phyloP scores from a whole-genome alignment of 2,329 filamentous ascomycete genomes.

The Aspergillus quadricinctus region DNA sequence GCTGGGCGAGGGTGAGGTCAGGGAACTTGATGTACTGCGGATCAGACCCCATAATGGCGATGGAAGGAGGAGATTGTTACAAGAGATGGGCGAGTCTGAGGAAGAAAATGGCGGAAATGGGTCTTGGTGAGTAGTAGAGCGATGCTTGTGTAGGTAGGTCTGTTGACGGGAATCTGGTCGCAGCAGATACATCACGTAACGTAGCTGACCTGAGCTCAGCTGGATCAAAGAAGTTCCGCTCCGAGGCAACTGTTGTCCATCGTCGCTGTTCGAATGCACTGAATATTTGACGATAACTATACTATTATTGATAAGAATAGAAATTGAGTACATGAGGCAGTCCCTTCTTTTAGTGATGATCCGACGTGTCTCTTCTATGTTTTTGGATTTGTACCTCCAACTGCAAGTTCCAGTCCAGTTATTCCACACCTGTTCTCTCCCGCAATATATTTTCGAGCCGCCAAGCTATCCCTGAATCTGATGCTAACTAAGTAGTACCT shows the following conservation, averaged over 20 bases:
- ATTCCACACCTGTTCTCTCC: no score
- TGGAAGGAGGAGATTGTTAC: slow-evolving; percentile 6
- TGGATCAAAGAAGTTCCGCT: slow-evolving; percentile 32
- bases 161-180: slow-evolving; percentile 13
- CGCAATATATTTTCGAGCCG: no score
- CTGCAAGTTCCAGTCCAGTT: not conserved
- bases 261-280: not conserved
- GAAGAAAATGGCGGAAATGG: slow-evolving; percentile 4
- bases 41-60: slow-evolving; percentile 56
- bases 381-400: not conserved
- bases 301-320: not conserved
- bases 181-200: slow-evolving; percentile 20
- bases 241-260: slow-evolving; percentile 4
- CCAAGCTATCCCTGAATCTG: no score
- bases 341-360: no score
- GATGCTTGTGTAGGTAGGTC: slow-evolving; percentile 13
- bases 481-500: no score
- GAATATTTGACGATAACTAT: not conserved
- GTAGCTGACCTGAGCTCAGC: slow-evolving; percentile 32
- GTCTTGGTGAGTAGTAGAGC: slow-evolving; percentile 12
- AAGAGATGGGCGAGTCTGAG: not conserved
- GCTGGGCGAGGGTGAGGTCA: slow-evolving; percentile 60
- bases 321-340: no score
- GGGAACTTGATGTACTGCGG: slow-evolving; percentile 63
- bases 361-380: not conserved